Evolutionary conservation across 768 basidiomycete species (phyloP).

Genomic region (Trametes coccinea): DNA sequence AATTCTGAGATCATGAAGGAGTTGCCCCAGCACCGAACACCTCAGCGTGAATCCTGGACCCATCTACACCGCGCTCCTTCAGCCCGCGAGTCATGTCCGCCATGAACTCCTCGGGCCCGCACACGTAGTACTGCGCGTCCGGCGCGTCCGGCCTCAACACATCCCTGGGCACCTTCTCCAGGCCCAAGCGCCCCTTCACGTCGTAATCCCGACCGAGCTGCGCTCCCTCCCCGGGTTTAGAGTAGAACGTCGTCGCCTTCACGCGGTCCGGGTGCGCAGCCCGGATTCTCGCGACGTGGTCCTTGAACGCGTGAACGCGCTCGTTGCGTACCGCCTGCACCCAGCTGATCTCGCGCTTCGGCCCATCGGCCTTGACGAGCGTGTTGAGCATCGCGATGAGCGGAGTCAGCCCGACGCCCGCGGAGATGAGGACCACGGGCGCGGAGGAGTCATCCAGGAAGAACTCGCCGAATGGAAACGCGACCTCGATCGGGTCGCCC

Average conservation of each 20-base stretch:
- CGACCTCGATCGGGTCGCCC: constrained; percentile 26
- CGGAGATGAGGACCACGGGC: constrained; percentile 30
- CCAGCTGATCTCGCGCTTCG: constrained; percentile 22
- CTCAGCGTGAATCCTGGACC: constrained; percentile 20
- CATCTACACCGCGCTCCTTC: constrained; percentile 21
- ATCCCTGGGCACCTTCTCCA: constrained; percentile 12
- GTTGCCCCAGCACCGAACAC: constrained; percentile 25
- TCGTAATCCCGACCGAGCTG: constrained; percentile 20
- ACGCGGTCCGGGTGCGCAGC: constrained; percentile 17
- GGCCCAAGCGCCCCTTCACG: constrained; percentile 19
- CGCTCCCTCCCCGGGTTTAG: constrained; percentile 12
- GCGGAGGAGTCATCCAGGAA: constrained; percentile 26
- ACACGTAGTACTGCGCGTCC: constrained; percentile 26
- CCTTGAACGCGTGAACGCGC: constrained; percentile 20
- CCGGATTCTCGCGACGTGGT: constrained; percentile 17
- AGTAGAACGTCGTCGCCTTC: constrained; percentile 17
- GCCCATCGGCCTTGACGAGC: constrained; percentile 5
- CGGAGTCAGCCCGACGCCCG: constrained; percentile 30
- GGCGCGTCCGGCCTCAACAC: constrained; percentile 17
- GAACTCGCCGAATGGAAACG: constrained; percentile 30
- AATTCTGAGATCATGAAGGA: background rate
- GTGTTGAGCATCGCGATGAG: constrained; percentile 30
- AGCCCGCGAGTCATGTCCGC: constrained; percentile 14
- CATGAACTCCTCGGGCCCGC: constrained; percentile 29
- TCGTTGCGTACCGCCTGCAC: constrained; percentile 25